Percentiles rank a stretch among this genome's conserved stretches.
Evolutionary conservation across 2,329 filamentous ascomycete species (phyloP).

Genomic region (Alternaria solani): DNA sequence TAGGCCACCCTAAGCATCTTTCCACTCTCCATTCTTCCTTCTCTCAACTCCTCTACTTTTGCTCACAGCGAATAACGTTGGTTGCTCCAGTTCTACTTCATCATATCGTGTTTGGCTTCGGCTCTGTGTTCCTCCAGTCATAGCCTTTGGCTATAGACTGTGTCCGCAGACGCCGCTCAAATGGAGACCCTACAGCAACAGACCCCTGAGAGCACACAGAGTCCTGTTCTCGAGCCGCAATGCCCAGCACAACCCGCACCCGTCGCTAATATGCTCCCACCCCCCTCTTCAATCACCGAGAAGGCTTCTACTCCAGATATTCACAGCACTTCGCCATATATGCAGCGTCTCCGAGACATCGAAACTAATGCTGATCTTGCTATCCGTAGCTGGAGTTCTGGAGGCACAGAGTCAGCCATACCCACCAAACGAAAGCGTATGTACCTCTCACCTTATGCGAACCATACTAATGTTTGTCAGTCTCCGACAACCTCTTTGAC

Average conservation of each 20-base stretch:
- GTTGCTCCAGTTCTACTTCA: neutral
- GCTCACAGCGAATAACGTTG: neutral
- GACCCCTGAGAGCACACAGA: neutral
- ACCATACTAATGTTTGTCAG: neutral
- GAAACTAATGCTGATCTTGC: neutral
- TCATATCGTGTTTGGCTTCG: neutral
- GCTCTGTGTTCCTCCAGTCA: neutral
- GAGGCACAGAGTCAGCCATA: neutral
- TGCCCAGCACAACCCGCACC: neutral
- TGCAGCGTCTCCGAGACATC: neutral
- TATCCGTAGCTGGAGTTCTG: neutral
- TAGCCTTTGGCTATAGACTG: neutral
- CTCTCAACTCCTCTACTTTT: neutral
- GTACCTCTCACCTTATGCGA: too few relatives aligned
- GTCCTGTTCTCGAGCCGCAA: slow-evolving; percentile 9
- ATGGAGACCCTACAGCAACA: neutral
- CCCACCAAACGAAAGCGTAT: slow-evolving; percentile 12
- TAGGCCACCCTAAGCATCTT: neutral
- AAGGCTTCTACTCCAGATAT: neutral
- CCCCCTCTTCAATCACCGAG: neutral
- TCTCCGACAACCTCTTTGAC: neutral
- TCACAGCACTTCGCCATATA: neutral
- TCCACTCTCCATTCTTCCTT: neutral
- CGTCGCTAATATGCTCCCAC: neutral
- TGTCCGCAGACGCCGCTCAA: neutral